A percentile compares a stretch with the other conserved stretches of the same genome.
These are phyloP conservation scores for Paulownia fortunei DNA, from an alignment of 257 asterid genomes.

Conservation along the genomic window DNA sequence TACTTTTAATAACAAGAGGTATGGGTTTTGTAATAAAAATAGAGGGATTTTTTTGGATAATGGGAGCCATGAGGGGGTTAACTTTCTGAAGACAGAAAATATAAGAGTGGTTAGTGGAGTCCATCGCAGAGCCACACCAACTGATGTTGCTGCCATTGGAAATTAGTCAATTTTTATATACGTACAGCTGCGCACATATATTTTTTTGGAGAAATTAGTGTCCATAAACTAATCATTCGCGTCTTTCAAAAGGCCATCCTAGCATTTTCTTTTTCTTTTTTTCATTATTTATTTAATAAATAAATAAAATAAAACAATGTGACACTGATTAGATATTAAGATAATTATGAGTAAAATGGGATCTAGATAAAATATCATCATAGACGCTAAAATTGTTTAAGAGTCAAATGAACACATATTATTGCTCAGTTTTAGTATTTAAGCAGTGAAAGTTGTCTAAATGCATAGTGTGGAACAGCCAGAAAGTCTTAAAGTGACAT, in stretches of 20 bases:
- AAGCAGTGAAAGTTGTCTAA: neutral
- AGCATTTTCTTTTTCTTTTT: too few species aligned
- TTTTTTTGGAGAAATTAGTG: neutral
- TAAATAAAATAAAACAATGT: too few species aligned
- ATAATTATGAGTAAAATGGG: too few species aligned
- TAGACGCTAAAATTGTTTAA: too few species aligned
- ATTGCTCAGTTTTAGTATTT: neutral
- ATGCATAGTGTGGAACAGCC: constrained; percentile 21
- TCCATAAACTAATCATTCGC: neutral
- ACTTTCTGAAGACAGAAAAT: neutral
- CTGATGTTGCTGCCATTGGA: neutral
- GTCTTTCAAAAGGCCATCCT: too few species aligned
- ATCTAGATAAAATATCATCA: too few species aligned
- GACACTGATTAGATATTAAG: too few species aligned
- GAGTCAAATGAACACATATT: neutral
- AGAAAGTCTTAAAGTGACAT: neutral
- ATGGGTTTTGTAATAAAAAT: constrained; percentile 3
- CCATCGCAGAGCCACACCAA: constrained; percentile 15
- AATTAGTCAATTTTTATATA: neutral
- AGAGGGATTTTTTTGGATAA: neutral
- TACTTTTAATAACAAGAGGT: neutral
- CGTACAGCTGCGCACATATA: neutral
- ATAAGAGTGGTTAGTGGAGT: constrained; percentile 11
- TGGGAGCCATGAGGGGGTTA: constrained; percentile 1
- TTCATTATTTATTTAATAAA: too few species aligned